Percentiles rank a stretch among this genome's conserved stretches.
Conservation (phyloP, 345 rosid species). For the Arabis hirsuta region DNA sequence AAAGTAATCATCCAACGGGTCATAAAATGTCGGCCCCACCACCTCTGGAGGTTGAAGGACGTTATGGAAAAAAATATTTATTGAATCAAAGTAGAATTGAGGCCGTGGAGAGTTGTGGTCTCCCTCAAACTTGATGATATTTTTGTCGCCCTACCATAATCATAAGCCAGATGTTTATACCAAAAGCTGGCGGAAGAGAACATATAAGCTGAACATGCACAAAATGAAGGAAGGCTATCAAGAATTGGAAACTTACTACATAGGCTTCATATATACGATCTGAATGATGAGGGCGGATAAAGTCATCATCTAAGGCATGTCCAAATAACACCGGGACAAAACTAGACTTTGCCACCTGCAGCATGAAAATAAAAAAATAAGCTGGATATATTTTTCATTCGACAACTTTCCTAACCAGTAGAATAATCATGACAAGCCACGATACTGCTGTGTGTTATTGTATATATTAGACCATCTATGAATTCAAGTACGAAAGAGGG, state of each 20-base stretch:
- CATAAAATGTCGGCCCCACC: slow-evolving; percentile 60
- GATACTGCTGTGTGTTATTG: background rate
- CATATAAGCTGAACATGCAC: slow-evolving; percentile 23
- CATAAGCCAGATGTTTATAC: slow-evolving; percentile 30
- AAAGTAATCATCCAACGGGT: slow-evolving; percentile 66
- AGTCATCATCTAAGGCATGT: slow-evolving; percentile 89
- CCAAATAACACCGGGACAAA: slow-evolving; percentile 96
- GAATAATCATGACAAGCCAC: slow-evolving; percentile 7
- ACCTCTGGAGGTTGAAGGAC: slow-evolving; percentile 93
- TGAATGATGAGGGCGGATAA: slow-evolving; percentile 89
- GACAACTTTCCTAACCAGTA: slow-evolving; percentile 7
- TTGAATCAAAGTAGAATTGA: slow-evolving; percentile 91
- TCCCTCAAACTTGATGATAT: slow-evolving; percentile 95
- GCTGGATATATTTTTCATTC: background rate
- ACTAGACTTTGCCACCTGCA: slow-evolving; percentile 77
- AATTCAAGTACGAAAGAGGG: background rate
- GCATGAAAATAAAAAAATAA: slow-evolving; percentile 15
- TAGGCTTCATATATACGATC: slow-evolving; percentile 83
- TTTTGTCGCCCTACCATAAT: slow-evolving; percentile 89
- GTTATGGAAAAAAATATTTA: slow-evolving; percentile 93
- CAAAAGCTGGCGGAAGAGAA: slow-evolving; percentile 3
- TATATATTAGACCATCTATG: slow-evolving; percentile 17
- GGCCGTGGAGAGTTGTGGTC: slow-evolving; percentile 99
- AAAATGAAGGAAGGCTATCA: slow-evolving; percentile 20
- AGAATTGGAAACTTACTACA: slow-evolving; percentile 51